Base-by-base conservation (phyloP, 2,329 filamentous ascomycete genomes). In the Trichophyton schoenleinii region DNA sequence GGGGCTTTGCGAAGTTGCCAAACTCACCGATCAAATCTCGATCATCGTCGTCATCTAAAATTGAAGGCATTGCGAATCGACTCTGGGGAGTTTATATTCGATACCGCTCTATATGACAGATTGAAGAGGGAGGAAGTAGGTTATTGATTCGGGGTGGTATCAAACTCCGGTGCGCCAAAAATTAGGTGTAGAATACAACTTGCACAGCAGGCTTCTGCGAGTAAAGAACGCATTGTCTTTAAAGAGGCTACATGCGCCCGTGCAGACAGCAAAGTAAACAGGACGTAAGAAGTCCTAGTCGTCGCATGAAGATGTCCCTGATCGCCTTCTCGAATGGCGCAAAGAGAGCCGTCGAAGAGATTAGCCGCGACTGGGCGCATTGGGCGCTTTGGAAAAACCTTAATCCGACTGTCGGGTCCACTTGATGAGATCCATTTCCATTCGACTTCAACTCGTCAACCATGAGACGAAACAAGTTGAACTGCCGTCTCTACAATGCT, bases 1-100 rank as follows among this genome's bases (percentile, higher is more conserved):
- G 25, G 20, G 41, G 41, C 6, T 13, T 25, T 25, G 49, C n/a
- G 13, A 11, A 48, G 25, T n/a, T 38, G 28, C n/a, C 59, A 15
- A 46, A 20, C 68, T 67, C 62, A 74, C 73, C 74, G 62, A 69
- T 72, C 64, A 75, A 67, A 63, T 76, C 74, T 55, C 74, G 71
- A 59, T 77, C 74, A 53, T 74, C 72, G 41, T 78, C 76, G 41
- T 78, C 75, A 4, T 69, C 70, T 36, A 67, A 66, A 60, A 71
- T 69, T n/a, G 69, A 65, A 38, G 68, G 68, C 70, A 72, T 72
- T 44, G 41, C 41, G 34, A 38, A n/a, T 65, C 5, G n/a, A 44
- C 52, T 25, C n/a, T 8, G 0, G 28, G 25, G 52, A n/a, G n/a
- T 11, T 7, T 36, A 15, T 52, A 13, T 20, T 36, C n/a, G 34